Conservation (phyloP, 2,329 filamentous ascomycete species). For the Cytospora schulzeri region DNA sequence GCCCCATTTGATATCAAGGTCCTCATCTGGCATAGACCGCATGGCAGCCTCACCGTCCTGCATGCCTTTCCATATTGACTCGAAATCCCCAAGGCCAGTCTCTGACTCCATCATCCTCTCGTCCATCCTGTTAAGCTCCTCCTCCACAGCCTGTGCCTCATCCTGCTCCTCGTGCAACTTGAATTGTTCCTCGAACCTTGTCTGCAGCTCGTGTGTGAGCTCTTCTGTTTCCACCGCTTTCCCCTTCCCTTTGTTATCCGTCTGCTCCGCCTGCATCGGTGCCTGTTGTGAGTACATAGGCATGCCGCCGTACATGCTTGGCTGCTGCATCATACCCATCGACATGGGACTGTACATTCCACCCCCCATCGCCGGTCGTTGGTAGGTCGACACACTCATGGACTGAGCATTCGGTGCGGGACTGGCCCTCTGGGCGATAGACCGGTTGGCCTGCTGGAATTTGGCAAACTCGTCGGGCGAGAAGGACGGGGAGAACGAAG, state of each 20-base stretch:
- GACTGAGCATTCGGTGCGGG: conserved; percentile 59
- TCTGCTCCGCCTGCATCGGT: conserved; percentile 44
- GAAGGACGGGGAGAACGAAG: conserved; percentile 69
- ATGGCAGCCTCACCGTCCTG: conserved; percentile 72
- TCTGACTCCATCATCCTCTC: conserved; percentile 63
- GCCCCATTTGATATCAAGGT: conserved; percentile 54
- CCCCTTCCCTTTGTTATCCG: conserved; percentile 72
- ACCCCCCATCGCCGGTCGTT: conserved; percentile 63
- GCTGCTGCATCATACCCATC: conserved; percentile 58
- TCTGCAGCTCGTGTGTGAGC: conserved; percentile 58
- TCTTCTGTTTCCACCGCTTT: conserved; percentile 95
- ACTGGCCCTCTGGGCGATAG: conserved; percentile 53
- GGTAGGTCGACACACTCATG: conserved; percentile 45
- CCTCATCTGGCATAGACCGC: conserved; percentile 71
- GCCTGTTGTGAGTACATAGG: conserved; percentile 48
- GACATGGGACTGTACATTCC: conserved; percentile 37
- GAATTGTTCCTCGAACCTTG: conserved; percentile 40
- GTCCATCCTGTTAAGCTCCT: conserved; percentile 87
- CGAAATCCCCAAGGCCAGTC: conserved; percentile 82
- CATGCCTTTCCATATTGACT: conserved; percentile 84
- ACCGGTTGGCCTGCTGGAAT: conserved; percentile 74
- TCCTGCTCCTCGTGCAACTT: conserved; percentile 57
- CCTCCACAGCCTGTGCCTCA: conserved; percentile 72
- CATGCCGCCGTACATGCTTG: conserved; percentile 57
- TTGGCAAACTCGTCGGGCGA: conserved; percentile 82